Percentiles rank a stretch among this genome's conserved stretches.
phyloP scores from a whole-genome alignment of 345 rosid species.

The Linum trigynum region DNA sequence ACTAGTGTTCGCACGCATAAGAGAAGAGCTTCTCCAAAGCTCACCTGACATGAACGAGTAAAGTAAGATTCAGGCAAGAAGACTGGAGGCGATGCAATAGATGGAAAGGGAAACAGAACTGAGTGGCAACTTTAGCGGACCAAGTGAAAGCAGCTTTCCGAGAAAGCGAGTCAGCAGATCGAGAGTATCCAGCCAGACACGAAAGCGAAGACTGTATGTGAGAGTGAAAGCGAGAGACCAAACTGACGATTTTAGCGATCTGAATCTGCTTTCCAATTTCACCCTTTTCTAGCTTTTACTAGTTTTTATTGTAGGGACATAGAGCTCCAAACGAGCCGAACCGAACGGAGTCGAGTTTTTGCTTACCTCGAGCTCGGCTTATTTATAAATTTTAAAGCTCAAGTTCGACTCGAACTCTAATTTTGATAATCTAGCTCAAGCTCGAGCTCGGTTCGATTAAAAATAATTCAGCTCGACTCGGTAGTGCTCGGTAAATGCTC shows the following conservation, averaged over 20 bases:
- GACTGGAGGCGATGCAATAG: not conserved
- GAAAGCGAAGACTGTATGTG: not conserved
- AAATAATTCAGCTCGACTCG: too few relatives aligned
- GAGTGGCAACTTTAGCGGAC: not conserved
- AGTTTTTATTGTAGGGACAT: too few relatives aligned
- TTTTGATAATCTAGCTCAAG: too few relatives aligned
- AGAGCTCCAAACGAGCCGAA: too few relatives aligned
- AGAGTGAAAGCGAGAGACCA: slow-evolving; percentile 1
- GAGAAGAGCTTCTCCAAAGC: not conserved
- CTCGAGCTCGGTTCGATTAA: too few relatives aligned
- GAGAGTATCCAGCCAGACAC: not conserved
- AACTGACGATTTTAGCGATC: not conserved
- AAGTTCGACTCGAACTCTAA: too few relatives aligned
- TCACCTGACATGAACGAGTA: not conserved
- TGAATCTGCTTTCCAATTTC: not conserved
- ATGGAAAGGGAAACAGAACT: not conserved
- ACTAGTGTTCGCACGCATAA: not conserved
- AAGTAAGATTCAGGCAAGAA: not conserved
- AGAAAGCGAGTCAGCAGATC: not conserved
- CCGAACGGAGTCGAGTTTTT: too few relatives aligned
- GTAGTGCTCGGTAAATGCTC: too few relatives aligned
- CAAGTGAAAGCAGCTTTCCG: not conserved
- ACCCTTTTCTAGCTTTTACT: too few relatives aligned
- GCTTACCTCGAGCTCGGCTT: too few relatives aligned
- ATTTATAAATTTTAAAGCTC: too few relatives aligned